Conservation (phyloP, 306 rosid species). For the Rubus parviflorus region DNA sequence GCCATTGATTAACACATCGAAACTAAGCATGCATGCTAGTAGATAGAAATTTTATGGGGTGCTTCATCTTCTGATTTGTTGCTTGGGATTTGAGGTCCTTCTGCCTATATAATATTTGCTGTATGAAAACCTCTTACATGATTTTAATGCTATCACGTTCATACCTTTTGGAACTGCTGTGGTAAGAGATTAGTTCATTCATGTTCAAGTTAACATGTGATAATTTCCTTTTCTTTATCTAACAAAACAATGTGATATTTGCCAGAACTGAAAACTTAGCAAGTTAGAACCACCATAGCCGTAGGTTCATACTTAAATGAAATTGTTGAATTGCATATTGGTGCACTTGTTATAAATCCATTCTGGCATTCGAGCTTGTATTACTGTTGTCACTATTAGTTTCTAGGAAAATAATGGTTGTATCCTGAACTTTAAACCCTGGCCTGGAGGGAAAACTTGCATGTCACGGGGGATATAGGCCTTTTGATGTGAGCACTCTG, state of each 20-base stretch:
- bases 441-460: neutral
- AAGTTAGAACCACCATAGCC: neutral
- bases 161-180: neutral
- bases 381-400: neutral
- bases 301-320: neutral
- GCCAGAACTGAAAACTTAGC: neutral
- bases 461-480: neutral
- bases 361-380: neutral
- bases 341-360: neutral
- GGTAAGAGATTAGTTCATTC: neutral
- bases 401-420: neutral
- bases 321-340: neutral
- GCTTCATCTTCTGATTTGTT: slow-evolving; percentile 34
- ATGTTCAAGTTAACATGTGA: neutral
- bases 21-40: slow-evolving; percentile 29
- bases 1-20: slow-evolving; percentile 73
- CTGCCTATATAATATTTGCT: slow-evolving; percentile 26
- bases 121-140: slow-evolving; percentile 43
- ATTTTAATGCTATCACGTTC: slow-evolving; percentile 4
- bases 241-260: neutral
- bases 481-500: neutral
- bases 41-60: slow-evolving; percentile 51
- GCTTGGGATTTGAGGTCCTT: slow-evolving; percentile 31
- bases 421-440: neutral
- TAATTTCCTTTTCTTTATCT: neutral